Conservation (phyloP, 805 yeast species). For the Candida morakotiae region DNA sequence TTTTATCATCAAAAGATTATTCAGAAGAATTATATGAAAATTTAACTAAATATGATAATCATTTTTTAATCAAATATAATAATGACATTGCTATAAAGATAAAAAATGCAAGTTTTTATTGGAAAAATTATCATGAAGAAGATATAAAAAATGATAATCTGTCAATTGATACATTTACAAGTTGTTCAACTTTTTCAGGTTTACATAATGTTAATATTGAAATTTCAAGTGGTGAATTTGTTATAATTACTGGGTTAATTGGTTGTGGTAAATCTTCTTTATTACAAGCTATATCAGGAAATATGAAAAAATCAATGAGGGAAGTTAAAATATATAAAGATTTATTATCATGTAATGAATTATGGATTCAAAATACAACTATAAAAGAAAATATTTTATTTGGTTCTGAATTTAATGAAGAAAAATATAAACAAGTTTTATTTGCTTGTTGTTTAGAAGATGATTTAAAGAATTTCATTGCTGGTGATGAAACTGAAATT, state of each 20-base stretch:
- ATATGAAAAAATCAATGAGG: constrained; percentile 32
- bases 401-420: constrained; percentile 29
- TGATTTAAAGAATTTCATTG: constrained; percentile 31
- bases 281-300: constrained; percentile 36
- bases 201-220: constrained; percentile 28
- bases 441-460: constrained; percentile 38
- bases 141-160: not conserved
- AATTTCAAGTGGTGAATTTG: constrained; percentile 30
- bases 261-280: constrained; percentile 43
- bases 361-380: constrained; percentile 44
- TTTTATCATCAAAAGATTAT: constrained; percentile 22
- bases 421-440: constrained; percentile 24
- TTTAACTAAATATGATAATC: constrained; percentile 7
- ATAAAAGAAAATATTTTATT: constrained; percentile 37
- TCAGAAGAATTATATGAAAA: constrained; percentile 12
- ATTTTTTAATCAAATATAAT: constrained; percentile 5
- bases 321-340: constrained; percentile 22
- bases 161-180: constrained; percentile 1
- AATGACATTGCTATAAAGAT: constrained; percentile 15
- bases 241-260: constrained; percentile 39
- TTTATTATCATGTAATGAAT: constrained; percentile 30
- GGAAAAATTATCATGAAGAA: constrained; percentile 16
- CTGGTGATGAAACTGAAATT: constrained; percentile 38
- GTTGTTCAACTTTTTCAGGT: constrained; percentile 24
- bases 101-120: constrained; percentile 23